These are phyloP conservation scores for Tilletiopsis washingtonensis DNA, from an alignment of 1,284 basidiomycete species.

Conservation along the genomic window DNA sequence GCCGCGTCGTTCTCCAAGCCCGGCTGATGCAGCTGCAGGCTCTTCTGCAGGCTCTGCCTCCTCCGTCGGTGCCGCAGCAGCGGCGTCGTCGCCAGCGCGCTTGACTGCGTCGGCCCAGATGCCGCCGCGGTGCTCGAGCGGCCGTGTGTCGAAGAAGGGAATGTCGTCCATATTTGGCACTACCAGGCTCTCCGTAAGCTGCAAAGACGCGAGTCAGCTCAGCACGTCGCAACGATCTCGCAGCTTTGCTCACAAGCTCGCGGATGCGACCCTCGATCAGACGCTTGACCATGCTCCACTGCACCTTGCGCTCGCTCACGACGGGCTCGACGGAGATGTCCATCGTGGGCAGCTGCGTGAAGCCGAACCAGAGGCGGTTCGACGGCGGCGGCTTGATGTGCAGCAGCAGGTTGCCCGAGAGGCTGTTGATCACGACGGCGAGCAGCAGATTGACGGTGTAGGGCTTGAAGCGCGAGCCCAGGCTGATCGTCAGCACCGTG, in stretches of 20 bases:
- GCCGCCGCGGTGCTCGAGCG: conserved; percentile 64
- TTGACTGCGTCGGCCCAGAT: conserved; percentile 73
- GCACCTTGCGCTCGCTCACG: conserved; percentile 80
- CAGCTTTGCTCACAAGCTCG: conserved; percentile 64
- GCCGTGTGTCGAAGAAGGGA: conserved; percentile 77
- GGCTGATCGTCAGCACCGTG: conserved; percentile 75
- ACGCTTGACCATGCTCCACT: conserved; percentile 81
- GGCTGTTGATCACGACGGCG: conserved; percentile 70
- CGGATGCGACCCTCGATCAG: conserved; percentile 81
- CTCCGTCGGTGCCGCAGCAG: not conserved
- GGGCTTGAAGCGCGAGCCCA: conserved; percentile 65
- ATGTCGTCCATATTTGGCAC: conserved; percentile 97
- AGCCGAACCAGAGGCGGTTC: conserved; percentile 94
- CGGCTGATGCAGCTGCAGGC: conserved; percentile 1
- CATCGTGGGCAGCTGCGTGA: conserved; percentile 84
- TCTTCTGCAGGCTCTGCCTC: not conserved
- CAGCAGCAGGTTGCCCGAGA: conserved; percentile 83
- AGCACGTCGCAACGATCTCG: not conserved
- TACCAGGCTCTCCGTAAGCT: conserved; percentile 89
- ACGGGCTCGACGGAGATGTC: conserved; percentile 83
- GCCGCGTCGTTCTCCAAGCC: conserved; percentile 7
- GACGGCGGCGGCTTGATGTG: conserved; percentile 92
- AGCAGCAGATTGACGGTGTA: conserved; percentile 82
- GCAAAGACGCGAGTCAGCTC: not conserved
- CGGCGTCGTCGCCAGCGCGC: conserved; percentile 7